Evolutionary conservation across 306 rosid species (phyloP).

Genomic region (Chamaecrista fasciculata): DNA sequence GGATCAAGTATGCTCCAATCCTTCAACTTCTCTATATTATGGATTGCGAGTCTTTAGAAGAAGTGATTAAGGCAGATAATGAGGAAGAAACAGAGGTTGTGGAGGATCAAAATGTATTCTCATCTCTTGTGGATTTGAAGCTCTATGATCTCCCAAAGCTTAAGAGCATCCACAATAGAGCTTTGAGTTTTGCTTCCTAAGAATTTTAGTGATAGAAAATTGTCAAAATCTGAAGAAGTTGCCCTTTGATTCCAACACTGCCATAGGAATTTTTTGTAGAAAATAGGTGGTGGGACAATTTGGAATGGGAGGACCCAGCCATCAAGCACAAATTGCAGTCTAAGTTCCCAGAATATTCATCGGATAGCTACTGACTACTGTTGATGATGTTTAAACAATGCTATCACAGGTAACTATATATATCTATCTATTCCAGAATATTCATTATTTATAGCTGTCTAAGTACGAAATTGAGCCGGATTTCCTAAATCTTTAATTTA

Average conservation of each 20-base stretch:
- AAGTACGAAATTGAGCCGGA: too few relatives aligned
- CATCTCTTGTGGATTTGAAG: not conserved
- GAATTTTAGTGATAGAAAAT: accelerated
- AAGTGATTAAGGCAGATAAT: not conserved
- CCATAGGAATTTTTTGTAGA: not conserved
- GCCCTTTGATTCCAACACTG: not conserved
- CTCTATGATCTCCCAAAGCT: not conserved
- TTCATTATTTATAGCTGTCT: too few relatives aligned
- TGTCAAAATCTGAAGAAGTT: not conserved
- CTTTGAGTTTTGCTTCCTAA: not conserved
- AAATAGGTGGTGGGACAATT: not conserved
- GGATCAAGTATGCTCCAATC: not conserved
- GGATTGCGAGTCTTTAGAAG: not conserved
- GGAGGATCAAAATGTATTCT: not conserved
- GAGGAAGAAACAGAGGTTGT: not conserved
- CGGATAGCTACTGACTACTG: too few relatives aligned
- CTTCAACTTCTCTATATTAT: not conserved
- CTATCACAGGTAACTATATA: too few relatives aligned
- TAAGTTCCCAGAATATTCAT: too few relatives aligned
- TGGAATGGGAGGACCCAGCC: not conserved
- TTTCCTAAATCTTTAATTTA: too few relatives aligned
- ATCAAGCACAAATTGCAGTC: not conserved
- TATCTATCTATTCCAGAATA: too few relatives aligned
- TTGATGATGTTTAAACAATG: too few relatives aligned
- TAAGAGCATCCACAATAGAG: not conserved